These are phyloP conservation scores for Thalassiosira exigua DNA, from an alignment of 352 stramenopile genomes.

Conservation along the genomic window DNA sequence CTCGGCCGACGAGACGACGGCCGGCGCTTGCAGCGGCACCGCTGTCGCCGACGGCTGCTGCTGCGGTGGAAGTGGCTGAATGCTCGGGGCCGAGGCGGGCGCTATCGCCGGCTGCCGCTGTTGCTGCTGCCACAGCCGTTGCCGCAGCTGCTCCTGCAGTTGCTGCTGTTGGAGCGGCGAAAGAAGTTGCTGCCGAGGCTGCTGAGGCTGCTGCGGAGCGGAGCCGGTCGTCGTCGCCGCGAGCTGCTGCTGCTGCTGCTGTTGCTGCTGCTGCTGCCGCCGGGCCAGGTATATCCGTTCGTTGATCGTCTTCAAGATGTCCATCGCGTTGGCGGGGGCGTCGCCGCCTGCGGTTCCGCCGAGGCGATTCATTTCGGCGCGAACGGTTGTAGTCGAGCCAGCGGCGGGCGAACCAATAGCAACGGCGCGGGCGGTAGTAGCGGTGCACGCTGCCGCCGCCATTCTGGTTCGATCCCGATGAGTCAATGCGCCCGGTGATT, in stretches of 20 bases:
- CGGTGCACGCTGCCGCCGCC: too few relatives aligned
- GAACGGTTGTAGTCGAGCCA: too few relatives aligned
- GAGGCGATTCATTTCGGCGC: background rate
- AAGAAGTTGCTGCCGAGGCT: background rate
- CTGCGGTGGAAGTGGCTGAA: too few relatives aligned
- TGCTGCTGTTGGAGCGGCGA: background rate
- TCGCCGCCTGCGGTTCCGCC: background rate
- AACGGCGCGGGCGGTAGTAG: background rate
- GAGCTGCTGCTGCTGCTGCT: background rate
- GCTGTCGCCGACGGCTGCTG: too few relatives aligned
- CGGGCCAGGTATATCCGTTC: background rate
- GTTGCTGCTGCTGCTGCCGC: conserved; percentile 3
- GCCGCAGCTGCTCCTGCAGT: background rate
- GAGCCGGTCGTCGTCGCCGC: background rate
- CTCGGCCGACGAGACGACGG: too few relatives aligned
- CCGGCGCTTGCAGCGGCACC: too few relatives aligned
- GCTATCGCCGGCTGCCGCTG: background rate
- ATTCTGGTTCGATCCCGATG: background rate
- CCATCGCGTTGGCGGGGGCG: background rate
- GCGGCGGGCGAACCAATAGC: background rate
- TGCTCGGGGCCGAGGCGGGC: too few relatives aligned
- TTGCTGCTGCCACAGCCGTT: conserved; percentile 1
- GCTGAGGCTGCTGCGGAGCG: background rate
- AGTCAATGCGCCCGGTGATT: background rate
- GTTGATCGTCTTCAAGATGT: background rate